Base-by-base conservation (phyloP, 2,329 filamentous ascomycete species). In the Penicillium brasilianum region DNA sequence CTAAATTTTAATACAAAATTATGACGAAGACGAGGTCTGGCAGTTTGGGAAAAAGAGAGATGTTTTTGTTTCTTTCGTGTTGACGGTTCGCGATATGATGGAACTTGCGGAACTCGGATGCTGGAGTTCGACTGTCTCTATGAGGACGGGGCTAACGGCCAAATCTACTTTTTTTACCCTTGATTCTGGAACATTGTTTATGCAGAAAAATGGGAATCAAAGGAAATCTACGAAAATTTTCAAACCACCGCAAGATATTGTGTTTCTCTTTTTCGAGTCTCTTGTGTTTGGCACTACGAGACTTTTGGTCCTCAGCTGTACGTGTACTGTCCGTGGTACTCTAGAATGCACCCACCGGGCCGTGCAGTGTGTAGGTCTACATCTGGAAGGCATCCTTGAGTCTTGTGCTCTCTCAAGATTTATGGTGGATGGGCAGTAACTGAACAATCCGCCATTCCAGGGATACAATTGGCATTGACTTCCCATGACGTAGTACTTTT, bases 1-100 rank as follows among this genome's bases (percentile, higher is more conserved):
- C 84, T 97, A 92, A 91, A 72, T 69, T 62, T 58, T 9, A 13
- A 48, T 14, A 22, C 20, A 48, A 25, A 22, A 50, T 32, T 22
- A 53, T 32, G 50, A 53, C 36, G 50, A 25, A 10, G 34, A 25
- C 28, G 66, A 66, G 66, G 69, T 69, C 58, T 70, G 68, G 72
- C 65, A 22, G 14, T 39, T 20, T 20, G 70, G 71, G 70, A 67
- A 67, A 55, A 70, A 66, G 72, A 67, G 64, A 67, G 60, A 59
- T 58, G 62, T 49, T 56, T 65, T 61, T 65, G 63, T 67, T 62
- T 60, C 57, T 61, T 63, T 60, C 57, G 61, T 64, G 61, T 57
- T 66, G 60, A 69, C 59, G 66, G 67, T 69, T 67, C 36, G 66
- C 67, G 67, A 69, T 66, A 69, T 69, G 67, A 69, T 69, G 66